Evolutionary conservation across 1,139 yeast genomes (phyloP), one percentile per base, ranked within the genome.

Genomic region (Blastobotrys apis): DNA sequence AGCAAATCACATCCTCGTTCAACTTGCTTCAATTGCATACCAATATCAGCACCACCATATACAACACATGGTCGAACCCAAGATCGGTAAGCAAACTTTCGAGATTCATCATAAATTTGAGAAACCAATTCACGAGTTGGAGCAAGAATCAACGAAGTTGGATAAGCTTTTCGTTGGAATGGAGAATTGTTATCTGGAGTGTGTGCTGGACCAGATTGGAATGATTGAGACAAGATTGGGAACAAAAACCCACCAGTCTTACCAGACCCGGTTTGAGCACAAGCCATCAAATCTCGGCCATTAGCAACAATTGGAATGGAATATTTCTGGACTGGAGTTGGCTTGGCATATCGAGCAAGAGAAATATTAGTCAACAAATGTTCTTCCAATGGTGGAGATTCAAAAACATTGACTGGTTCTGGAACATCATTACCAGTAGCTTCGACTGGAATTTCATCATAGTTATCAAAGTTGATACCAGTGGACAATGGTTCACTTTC

Each of bases 251-350:
- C 99, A 77, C 98, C 97, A 65, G 99, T 92, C 75, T 92, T 92
- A 79, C 99, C 99, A 47, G 97, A 90, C 85, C 74, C 97, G 59
- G 98, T 92, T 75, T 92, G 98, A 53, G 98, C 98, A 81, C 98
- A 92, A 37, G 98, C 98, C 98, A 92, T 92, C 72, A 92, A 81
- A 71, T 92, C 99, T 74, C 98, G 83, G 60, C 95, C 95, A 44
- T 75, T 81, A 50, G 95, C 88, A 56, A 94, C 95, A 60, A 94
- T 92, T 54, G 99, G 98, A 56, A 92, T 87, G 41, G 98, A 92
- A 75, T 92, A 92, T 72, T 92, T 92, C 69, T 92, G 99, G 48
- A 92, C 99, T 43, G 99, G 99, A 34, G 99, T 92, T 62, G 98
- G 98, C 70, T 77, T 87, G 54, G 84, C 80, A 75, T 92, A 94